Base-by-base conservation (phyloP, 2,329 filamentous ascomycete genomes). In the Clarireedia monteithiana region DNA sequence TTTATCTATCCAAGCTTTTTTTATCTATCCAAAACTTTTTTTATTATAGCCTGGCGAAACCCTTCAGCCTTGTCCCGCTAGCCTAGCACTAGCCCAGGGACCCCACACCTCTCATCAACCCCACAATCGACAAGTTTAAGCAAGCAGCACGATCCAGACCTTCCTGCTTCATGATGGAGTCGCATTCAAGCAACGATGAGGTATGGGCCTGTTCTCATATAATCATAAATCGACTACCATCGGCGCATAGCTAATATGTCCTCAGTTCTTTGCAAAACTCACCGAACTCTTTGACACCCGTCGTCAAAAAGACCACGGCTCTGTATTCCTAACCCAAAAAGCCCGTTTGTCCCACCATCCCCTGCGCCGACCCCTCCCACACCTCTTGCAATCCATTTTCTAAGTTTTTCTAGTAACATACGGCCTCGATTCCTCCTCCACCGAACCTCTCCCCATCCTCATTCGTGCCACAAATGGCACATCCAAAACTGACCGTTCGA, bases 291-390 rank as follows among this genome's bases (percentile, higher is more conserved):
- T 55, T 17, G 53, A 55, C 36, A 27, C 38, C 15, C 23, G 53
- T 24, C 27, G 47, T 67, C 77, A 80, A 66, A 84, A 84, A 69
- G 81, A 86, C 65, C 85, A 90, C 71, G 88, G 88, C 64, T 83
- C 84, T 50, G 76, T 95, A 62, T 85, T 82, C 70, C 75, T 95
- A 57, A 85, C 81, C 51, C 89, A 95, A 68, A 92, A 92, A 70
- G 80, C 88, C 73, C 72, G 86, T 88, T 77, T 60, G 79, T 39
- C 20, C 26, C 12, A 27, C 46, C 24, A 7, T 44, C 4, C 15
- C 15, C 17, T 17, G 26, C 2, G 14, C 5, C 10, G 17, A 4
- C 24, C 10, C 45, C 5, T 15, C 14, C n/a, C 4, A 17, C 42
- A 5, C 9, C 39, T n/a, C 4, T n/a, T 45, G 17, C 23, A 2